Base-by-base conservation (phyloP, 1,139 yeast species). In the Kluyveromyces marxianus region DNA sequence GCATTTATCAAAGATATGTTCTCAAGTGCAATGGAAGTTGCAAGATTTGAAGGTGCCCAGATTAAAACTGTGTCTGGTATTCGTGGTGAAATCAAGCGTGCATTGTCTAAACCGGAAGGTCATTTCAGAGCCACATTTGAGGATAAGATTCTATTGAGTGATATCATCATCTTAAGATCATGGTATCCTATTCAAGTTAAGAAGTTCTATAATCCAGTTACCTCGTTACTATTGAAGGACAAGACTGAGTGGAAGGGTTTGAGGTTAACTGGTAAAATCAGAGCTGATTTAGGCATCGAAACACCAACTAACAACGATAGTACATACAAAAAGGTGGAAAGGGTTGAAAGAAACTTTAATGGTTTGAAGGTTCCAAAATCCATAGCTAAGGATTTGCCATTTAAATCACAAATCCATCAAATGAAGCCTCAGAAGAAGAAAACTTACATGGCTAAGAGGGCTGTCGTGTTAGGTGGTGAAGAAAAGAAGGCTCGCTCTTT, bases 1-100 rank as follows among this genome's bases (percentile, higher is more conserved):
- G 98, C 98, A 1, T 94, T 94, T 62, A 82, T 94, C 61, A 90
- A 88, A 67, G 97, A 90, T 60, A 94, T 94, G 99, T 94, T 94
- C 65, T 75, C 83, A 28, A 83, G 94, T 49, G 76, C 95, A 0
- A 74, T 94, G 67, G 99, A 94, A 69, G 96, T 90, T 48, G 97
- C 97, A 40, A 87, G 90, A 64, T 94, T 94, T 62, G 98, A 94
- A 70, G 99, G 99, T 48, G 98, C 98, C 0, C 83, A 90, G 37
- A 87, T 94, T 60, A 83, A 90, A 66, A 92, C 98, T 0, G 98
- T 94, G 4, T 87, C 96, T 3, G 98, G 99, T 48, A 88, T 94
- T 50, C 74, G 98, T 58, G 99, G 99, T 65, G 98, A 94, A 66
- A 90, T 94, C 56, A 94, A 94, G 64, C 76, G 97, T 55, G 98